Evolutionary conservation across 768 basidiomycete species (phyloP).

Genomic region (Tricholoma bakamatsutake): DNA sequence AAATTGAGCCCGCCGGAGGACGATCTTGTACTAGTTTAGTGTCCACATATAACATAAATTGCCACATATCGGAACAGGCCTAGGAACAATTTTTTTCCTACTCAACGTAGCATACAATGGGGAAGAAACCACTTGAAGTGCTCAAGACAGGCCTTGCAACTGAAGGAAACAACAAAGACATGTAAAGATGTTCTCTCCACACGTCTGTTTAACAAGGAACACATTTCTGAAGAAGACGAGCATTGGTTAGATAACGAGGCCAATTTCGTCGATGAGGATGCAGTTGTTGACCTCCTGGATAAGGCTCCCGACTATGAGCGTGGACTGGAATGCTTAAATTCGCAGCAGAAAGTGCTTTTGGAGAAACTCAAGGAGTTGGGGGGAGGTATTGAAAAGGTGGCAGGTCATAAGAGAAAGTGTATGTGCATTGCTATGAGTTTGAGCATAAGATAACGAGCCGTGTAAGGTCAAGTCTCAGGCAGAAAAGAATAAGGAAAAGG

Average conservation of each 20-base stretch:
- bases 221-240: conserved; percentile 14
- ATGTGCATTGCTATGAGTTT: too few relatives aligned
- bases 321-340: conserved; percentile 9
- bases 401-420: too few relatives aligned
- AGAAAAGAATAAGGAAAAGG: too few relatives aligned
- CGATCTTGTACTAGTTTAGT: background rate
- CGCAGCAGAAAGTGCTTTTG: conserved; percentile 5
- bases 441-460: too few relatives aligned
- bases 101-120: conserved; percentile 1
- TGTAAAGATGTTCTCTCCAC: conserved; percentile 5
- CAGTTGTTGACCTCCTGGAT: conserved; percentile 12
- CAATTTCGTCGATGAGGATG: conserved; percentile 17
- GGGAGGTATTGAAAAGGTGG: too few relatives aligned
- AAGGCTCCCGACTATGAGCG: conserved; percentile 18
- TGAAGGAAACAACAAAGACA: conserved; percentile 2
- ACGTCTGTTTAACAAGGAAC: background rate
- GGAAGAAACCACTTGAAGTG: conserved; percentile 4
- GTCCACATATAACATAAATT: background rate
- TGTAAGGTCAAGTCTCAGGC: too few relatives aligned
- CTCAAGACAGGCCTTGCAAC: conserved; percentile 7
- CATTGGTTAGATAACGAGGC: conserved; percentile 16
- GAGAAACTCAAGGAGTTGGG: too few relatives aligned
- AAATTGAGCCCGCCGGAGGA: background rate
- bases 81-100: too few relatives aligned
- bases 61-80: background rate